phyloP scores from a whole-genome alignment of 108 stramenopile genomes.

The Cyclotella distinguenda region DNA sequence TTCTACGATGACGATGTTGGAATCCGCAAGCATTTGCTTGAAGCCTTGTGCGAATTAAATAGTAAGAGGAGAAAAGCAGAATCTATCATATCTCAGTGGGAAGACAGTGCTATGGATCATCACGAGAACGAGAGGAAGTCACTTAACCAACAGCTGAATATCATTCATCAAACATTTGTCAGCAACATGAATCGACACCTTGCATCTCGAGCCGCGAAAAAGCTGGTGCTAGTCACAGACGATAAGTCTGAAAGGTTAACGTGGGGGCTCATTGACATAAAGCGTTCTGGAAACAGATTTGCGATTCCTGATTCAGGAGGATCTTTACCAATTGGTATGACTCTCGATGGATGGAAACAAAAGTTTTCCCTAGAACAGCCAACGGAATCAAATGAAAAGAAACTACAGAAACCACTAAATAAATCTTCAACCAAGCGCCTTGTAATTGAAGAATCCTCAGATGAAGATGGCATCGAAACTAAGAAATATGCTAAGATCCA shows the following conservation, averaged over 20 bases:
- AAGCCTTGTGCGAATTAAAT: constrained; percentile 9
- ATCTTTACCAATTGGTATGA: constrained; percentile 52
- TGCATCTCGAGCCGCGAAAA: constrained; percentile 6
- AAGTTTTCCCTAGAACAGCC: constrained; percentile 19
- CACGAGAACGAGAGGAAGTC: constrained; percentile 39
- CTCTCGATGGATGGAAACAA: constrained; percentile 51
- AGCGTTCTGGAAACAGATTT: constrained; percentile 59
- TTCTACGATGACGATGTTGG: constrained; percentile 68
- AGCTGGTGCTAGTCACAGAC: constrained; percentile 28
- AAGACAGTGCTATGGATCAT: constrained; percentile 49
- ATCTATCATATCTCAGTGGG: constrained; percentile 40
- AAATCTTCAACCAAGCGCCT: constrained; percentile 1
- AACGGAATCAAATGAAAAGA: background rate
- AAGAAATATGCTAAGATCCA: background rate
- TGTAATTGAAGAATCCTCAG: constrained; percentile 24
- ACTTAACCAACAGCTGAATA: constrained; percentile 34
- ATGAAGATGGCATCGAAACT: constrained; percentile 16
- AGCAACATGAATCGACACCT: constrained; percentile 40
- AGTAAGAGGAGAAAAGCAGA: constrained; percentile 14
- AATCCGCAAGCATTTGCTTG: constrained; percentile 35
- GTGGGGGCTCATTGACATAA: constrained; percentile 32
- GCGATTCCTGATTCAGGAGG: constrained; percentile 44
- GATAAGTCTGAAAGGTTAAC: constrained; percentile 72
- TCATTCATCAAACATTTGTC: constrained; percentile 29
- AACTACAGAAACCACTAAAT: background rate